Conservation (phyloP, 2,329 filamentous ascomycete species). For the Penicillium sp. region DNA sequence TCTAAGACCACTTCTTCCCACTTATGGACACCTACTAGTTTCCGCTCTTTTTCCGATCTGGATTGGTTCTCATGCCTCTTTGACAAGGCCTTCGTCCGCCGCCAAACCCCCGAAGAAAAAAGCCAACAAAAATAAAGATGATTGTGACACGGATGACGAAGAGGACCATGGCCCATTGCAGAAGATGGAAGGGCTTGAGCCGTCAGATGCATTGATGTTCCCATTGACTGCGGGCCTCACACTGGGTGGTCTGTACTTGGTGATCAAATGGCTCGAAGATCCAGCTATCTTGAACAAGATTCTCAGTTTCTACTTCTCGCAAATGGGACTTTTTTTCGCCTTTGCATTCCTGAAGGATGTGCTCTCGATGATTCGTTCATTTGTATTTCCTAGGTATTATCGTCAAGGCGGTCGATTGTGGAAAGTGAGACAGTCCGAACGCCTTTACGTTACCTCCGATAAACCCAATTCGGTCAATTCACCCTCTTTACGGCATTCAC, state of each 20-base stretch:
- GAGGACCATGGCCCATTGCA: conserved; percentile 55
- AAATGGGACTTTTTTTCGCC: conserved; percentile 75
- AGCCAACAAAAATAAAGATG: conserved; percentile 30
- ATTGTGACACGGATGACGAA: conserved; percentile 44
- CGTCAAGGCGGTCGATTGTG: conserved; percentile 52
- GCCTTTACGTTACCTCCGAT: conserved; percentile 27
- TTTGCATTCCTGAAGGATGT: conserved; percentile 71
- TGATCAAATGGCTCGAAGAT: conserved; percentile 86
- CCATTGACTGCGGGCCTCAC: conserved; percentile 73
- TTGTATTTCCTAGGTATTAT: conserved; percentile 75
- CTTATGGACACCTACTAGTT: conserved; percentile 61
- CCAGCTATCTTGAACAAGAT: conserved; percentile 78
- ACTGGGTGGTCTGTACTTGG: conserved; percentile 75
- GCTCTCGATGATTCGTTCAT: conserved; percentile 61
- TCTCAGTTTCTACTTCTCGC: conserved; percentile 77
- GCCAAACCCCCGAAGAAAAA: conserved; percentile 57
- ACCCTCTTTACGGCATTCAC: conserved; percentile 40
- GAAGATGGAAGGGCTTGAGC: conserved; percentile 66
- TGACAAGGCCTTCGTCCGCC: conserved; percentile 79
- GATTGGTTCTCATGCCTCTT: conserved; percentile 77
- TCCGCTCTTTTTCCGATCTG: conserved; percentile 81
- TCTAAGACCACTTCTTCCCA: conserved; percentile 51
- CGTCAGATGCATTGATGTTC: conserved; percentile 79
- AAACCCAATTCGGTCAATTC: conserved; percentile 8
- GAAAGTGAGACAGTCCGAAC: conserved; percentile 38